Evolutionary conservation across 2,329 filamentous ascomycete species (phyloP).

Genomic region (Aureobasidium leucospermi): DNA sequence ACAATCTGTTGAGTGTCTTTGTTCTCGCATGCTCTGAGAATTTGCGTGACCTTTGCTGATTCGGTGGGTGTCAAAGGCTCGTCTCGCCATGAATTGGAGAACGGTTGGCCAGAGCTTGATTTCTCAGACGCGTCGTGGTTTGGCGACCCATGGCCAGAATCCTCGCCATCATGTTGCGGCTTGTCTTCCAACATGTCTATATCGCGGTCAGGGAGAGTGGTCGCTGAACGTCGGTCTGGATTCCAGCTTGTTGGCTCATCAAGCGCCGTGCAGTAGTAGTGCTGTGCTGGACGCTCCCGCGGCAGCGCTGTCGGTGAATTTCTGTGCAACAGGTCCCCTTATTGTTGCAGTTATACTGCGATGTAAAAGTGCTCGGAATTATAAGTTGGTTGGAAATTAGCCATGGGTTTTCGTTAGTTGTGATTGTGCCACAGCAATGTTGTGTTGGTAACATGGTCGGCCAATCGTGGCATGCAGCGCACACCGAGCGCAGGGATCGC

Average conservation of each 20-base stretch:
- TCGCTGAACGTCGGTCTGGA: background rate
- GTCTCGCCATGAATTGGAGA: conserved; percentile 19
- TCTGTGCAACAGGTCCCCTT: background rate
- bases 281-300: background rate
- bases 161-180: background rate
- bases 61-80: conserved; percentile 19
- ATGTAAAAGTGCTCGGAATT: background rate
- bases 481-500: background rate
- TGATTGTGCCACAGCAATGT: background rate
- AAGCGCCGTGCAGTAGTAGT: background rate
- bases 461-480: background rate
- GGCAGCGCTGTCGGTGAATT: background rate
- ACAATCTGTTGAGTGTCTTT: conserved; percentile 34
- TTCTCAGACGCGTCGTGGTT: background rate
- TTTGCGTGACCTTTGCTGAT: conserved; percentile 25
- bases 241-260: background rate
- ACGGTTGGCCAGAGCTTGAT: conserved; percentile 12
- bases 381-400: background rate
- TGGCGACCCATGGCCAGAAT: background rate
- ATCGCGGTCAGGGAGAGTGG: background rate
- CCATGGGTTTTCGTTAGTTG: background rate
- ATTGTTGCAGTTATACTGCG: background rate
- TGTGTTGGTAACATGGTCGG: background rate
- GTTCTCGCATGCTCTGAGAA: conserved; percentile 36
- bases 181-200: background rate